Evolutionary conservation across 805 yeast genomes (phyloP).

Genomic region (Monosporozyma unispora): DNA sequence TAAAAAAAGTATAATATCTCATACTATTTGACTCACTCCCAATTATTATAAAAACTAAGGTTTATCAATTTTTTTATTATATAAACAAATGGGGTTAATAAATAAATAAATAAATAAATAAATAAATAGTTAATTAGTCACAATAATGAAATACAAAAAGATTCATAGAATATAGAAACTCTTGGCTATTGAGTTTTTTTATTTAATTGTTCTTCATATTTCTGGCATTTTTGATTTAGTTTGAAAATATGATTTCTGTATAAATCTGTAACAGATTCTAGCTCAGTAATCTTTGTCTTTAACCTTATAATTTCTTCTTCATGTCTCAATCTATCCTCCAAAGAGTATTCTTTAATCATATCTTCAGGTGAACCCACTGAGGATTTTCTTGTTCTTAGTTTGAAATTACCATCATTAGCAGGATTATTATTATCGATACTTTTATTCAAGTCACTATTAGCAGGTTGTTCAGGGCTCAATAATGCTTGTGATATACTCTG

Average conservation of each 20-base stretch:
- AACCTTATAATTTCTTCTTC: slow-evolving; percentile 36
- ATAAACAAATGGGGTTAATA: neutral
- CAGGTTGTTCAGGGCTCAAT: neutral
- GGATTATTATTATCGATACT: too few relatives aligned
- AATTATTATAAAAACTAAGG: neutral
- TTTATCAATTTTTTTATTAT: neutral
- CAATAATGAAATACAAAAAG: too few relatives aligned
- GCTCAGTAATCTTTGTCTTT: slow-evolving; percentile 72
- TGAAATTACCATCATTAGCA: too few relatives aligned
- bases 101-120: neutral
- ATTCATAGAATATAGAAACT: too few relatives aligned
- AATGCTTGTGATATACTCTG: neutral
- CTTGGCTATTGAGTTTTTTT: too few relatives aligned
- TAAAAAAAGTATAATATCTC: neutral
- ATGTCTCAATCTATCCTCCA: slow-evolving; percentile 13
- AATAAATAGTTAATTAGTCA: too few relatives aligned
- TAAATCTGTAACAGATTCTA: slow-evolving; percentile 84
- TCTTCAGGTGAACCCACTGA: neutral
- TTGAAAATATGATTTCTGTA: slow-evolving; percentile 77
- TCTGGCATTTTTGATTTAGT: slow-evolving; percentile 42
- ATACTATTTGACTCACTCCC: neutral
- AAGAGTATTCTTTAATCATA: neutral
- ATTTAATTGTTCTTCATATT: slow-evolving; percentile 12
- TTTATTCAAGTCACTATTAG: neutral
- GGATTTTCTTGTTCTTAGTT: neutral